phyloP scores from a whole-genome alignment of 345 rosid genomes.

The Citrus cavaleriei region DNA sequence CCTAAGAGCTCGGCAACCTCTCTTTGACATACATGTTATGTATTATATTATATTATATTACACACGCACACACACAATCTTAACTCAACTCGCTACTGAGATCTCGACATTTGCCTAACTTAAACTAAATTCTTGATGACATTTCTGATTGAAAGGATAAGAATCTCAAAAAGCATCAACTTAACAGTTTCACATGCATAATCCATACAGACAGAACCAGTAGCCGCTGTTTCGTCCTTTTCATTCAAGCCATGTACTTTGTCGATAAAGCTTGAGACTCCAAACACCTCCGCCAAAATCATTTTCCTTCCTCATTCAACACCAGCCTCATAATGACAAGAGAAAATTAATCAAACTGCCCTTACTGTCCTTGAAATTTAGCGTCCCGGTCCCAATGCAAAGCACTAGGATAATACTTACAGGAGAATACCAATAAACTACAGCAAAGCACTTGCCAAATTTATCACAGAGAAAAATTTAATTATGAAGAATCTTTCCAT shows the following conservation, averaged over 20 bases:
- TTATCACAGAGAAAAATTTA: neutral
- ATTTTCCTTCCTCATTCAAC: neutral
- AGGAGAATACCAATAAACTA: conserved; percentile 21
- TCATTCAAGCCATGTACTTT: neutral
- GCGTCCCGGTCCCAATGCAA: neutral
- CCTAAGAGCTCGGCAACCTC: neutral
- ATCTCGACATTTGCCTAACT: neutral
- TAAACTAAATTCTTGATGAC: neutral
- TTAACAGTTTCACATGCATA: neutral
- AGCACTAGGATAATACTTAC: conserved; percentile 6
- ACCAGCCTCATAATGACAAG: neutral
- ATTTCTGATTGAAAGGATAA: neutral
- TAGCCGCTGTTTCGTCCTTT: neutral
- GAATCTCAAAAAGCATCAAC: neutral
- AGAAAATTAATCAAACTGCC: neutral
- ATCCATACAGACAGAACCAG: neutral
- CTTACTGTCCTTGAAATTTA: neutral
- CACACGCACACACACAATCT: too few species aligned
- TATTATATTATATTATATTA: too few species aligned
- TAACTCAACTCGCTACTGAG: neutral
- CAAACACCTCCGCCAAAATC: conserved; percentile 15
- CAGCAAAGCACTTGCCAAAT: conserved; percentile 18
- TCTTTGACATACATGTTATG: too few species aligned
- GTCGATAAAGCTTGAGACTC: conserved; percentile 9
- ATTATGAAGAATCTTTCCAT: neutral